Evolutionary conservation across 768 basidiomycete genomes (phyloP), one percentile per base, ranked within the genome.

Genomic region (Boletus rex-veris): DNA sequence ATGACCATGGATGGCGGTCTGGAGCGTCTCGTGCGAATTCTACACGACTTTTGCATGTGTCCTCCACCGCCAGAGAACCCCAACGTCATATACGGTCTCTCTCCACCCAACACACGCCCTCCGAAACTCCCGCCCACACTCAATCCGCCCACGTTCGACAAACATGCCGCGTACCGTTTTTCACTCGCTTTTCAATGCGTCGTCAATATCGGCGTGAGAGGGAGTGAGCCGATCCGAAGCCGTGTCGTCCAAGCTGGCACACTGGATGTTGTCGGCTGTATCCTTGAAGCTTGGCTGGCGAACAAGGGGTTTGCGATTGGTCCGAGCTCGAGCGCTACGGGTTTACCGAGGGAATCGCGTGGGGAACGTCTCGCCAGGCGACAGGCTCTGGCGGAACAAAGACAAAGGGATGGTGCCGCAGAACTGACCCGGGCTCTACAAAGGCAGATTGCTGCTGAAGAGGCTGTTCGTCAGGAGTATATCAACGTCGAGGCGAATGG

Each of bases 1-100:
- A 90, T 99, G 82, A 96, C 94, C 28, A 86, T 90, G 81, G 96
- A 98, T 65, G 97, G 97, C 44, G 97, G 97, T 2, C 84, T 99
- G 16, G 97, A 99, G 67, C 87, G 96, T 14, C 86, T 99, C 30
- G 90, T 98, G 14, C 83, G 90, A 53, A 92, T 99, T 58, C 78
- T 96, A 10, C 89, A 89, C 64, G 90, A 94, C 57, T 92, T 91
- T 62, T 93, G 92, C 70, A 72, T 91, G 21, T 84, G 80, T 57
- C 90, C 91, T 1, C 89, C 91, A 1, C 86, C 86, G 0, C 89
- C 88, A 40, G 88, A 90, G 61, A 88, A 87, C 63, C 85, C 88
- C 1, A 76, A 85, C 28, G 60, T 84, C 39, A 79, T 92, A 55
- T 92, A 92, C 62, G 90, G 90, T 45, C 85, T 93, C 44, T 76